These are phyloP conservation scores for Cyclotella distinguenda DNA, from an alignment of 108 stramenopile genomes.

Conservation along the genomic window DNA sequence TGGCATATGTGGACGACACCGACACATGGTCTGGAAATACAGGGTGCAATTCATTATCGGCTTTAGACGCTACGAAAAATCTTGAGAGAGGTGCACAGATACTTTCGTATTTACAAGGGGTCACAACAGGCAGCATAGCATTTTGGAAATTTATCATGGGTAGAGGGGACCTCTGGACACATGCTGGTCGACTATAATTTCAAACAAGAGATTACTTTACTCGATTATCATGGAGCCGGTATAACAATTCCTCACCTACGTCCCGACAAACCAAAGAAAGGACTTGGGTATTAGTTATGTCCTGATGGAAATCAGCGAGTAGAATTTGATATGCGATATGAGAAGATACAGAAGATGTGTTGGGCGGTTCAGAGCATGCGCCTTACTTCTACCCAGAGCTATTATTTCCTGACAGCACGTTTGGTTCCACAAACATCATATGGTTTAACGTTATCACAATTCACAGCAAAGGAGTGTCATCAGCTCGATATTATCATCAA, in stretches of 20 bases:
- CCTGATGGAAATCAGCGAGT: background rate
- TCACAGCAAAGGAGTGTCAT: background rate
- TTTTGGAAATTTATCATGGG: too few species aligned
- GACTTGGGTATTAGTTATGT: background rate
- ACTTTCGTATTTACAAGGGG: too few species aligned
- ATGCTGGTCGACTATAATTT: background rate
- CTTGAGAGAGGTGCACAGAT: too few species aligned
- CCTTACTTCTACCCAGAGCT: background rate
- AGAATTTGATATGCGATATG: background rate
- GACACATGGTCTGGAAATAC: background rate
- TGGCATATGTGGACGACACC: slow-evolving; percentile 16
- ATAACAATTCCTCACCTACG: background rate
- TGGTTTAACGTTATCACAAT: background rate
- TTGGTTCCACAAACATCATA: background rate
- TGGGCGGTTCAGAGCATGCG: background rate
- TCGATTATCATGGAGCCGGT: background rate
- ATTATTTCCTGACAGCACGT: background rate
- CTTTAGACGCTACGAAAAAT: background rate
- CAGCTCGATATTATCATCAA: background rate
- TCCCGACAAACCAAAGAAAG: background rate
- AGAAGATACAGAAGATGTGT: background rate
- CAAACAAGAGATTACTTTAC: background rate
- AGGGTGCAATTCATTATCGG: background rate
- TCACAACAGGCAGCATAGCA: too few species aligned
- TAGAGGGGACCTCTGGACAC: too few species aligned